phyloP scores from a whole-genome alignment of 495 filamentous ascomycete species.

The Lasiosphaeria ovina region DNA sequence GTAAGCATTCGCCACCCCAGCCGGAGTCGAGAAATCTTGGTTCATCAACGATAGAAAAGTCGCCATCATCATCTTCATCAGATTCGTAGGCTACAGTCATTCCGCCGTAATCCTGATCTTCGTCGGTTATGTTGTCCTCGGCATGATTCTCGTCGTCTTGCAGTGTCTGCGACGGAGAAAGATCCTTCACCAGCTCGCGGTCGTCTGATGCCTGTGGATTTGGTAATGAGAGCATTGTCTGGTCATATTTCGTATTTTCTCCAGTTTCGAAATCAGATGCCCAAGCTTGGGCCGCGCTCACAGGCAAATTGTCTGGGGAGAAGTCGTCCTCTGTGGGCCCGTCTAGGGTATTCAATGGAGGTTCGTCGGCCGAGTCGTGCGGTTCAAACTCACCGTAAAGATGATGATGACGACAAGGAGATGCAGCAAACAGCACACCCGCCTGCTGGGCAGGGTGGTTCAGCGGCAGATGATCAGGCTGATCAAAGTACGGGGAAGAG shows the following conservation, averaged over 20 bases:
- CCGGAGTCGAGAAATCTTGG: constrained; percentile 62
- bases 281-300: too few species aligned
- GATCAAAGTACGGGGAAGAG: constrained; percentile 55
- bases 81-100: constrained; percentile 37
- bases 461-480: constrained; percentile 47
- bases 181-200: too few species aligned
- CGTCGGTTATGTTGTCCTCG: constrained; percentile 23
- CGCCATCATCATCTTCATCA: constrained; percentile 42
- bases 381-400: constrained; percentile 57
- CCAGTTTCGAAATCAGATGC: too few species aligned
- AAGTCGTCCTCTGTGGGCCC: background rate
- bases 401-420: constrained; percentile 54
- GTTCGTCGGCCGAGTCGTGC: constrained; percentile 3
- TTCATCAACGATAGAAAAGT: constrained; percentile 47
- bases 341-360: background rate
- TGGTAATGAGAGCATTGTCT: too few species aligned
- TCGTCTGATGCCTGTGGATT: too few species aligned
- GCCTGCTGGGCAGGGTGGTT: constrained; percentile 32
- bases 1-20: constrained; percentile 78
- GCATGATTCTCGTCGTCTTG: constrained; percentile 19
- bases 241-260: too few species aligned
- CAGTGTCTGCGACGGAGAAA: background rate
- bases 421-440: constrained; percentile 36
- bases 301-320: background rate
- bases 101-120: constrained; percentile 22